Evolutionary conservation across 108 stramenopile genomes (phyloP), one percentile per base, ranked within the genome.

Genomic region (Skeletonema grethae): DNA sequence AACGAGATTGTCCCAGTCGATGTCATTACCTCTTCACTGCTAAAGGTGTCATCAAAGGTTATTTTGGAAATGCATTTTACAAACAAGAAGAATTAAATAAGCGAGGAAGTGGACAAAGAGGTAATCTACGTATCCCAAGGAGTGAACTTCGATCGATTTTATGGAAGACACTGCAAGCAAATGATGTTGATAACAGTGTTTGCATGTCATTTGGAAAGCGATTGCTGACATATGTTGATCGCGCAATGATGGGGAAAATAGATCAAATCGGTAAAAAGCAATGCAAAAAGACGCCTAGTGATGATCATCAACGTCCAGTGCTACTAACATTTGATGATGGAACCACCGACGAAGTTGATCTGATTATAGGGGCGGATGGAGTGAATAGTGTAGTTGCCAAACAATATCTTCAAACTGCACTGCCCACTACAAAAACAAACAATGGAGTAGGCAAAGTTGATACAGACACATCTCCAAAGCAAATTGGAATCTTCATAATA

Each of bases 51-150:
- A 75, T 90, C 4, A 67, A 79, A 70, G 91, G 94, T 8, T 95
- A 95, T 63, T 93, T 83, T 84, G 94, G 94, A 13, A 95, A 93
- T 77, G 89, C 90, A 32, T 93, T 95, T 80, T 67, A 71, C 30
- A 45, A 29, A 38, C 61, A 32, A 8, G 65, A 11, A 6, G 10
- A 30, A 16, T 22, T 22, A 20, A 61, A 56, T 28, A 41, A 65
- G 10, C 43, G 83, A 41, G 91, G 85, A 50, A 59, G 32, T 41
- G 94, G 94, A 9, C 94, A 95, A 68, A 80, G 94, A 36, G 94
- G 94, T 8, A 95, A 95, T 77, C 63, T 95, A 59, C 70, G 94
- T 9, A 84, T 95, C 20, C 94, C 94, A 24, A 69, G 94, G 22
- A 77, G 84, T 48, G 76, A 79, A 25, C 65, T 95, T 28, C 76